Percentiles rank a stretch among this genome's conserved stretches.
Conservation (phyloP, 2,329 filamentous ascomycete genomes). For the Pestalotiopsis sp. region DNA sequence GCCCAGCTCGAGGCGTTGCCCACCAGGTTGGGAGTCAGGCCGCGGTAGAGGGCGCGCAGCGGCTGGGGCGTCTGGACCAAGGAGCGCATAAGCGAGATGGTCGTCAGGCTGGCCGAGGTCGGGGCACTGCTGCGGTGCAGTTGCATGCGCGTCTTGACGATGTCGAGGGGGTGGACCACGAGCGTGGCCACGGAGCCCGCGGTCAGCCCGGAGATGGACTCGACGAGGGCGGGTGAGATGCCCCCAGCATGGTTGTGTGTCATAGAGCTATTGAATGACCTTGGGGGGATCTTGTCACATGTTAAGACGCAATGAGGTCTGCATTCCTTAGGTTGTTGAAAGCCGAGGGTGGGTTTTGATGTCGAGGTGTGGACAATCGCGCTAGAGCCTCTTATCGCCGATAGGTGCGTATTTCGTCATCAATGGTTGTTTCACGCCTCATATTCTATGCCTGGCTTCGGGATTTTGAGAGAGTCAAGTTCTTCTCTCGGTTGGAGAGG, state of each 20-base stretch:
- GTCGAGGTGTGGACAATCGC: neutral
- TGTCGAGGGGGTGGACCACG: conserved; percentile 87
- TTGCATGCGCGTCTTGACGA: conserved; percentile 96
- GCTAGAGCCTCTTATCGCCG: conserved; percentile 15
- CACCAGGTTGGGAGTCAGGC: conserved; percentile 85
- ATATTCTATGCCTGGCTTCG: neutral
- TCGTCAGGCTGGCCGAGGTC: conserved; percentile 45
- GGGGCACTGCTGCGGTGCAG: conserved; percentile 53
- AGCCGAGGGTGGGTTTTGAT: neutral
- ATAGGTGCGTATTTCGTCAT: conserved; percentile 18
- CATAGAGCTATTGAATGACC: conserved; percentile 15
- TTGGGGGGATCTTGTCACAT: conserved; percentile 14
- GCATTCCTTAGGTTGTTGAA: neutral
- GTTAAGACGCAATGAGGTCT: neutral
- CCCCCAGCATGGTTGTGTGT: conserved; percentile 46
- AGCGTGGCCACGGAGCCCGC: conserved; percentile 87
- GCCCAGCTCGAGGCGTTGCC: conserved; percentile 92
- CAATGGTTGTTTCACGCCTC: neutral
- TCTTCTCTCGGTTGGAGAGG: too few species aligned
- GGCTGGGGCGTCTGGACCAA: conserved; percentile 56
- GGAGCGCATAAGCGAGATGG: conserved; percentile 54
- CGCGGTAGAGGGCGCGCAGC: conserved; percentile 79
- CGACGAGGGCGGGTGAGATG: conserved; percentile 77
- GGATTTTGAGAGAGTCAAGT: neutral
- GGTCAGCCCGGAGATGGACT: conserved; percentile 86